Base-by-base conservation (phyloP, 2,329 filamentous ascomycete species). In the Pseudocercospora fuligena region DNA sequence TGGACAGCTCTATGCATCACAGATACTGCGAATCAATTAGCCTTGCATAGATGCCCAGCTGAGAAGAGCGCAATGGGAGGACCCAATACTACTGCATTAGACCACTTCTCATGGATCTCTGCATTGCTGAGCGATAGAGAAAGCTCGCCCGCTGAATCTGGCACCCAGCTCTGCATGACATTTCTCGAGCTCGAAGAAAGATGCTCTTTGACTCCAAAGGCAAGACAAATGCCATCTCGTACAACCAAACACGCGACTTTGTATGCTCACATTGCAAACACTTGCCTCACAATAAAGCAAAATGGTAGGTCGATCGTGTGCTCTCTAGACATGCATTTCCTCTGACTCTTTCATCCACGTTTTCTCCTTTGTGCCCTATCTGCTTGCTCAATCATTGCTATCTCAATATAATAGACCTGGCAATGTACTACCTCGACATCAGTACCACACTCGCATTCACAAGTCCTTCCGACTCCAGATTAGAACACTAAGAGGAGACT, bases 201-300 rank as follows among this genome's bases (percentile, higher is more conserved):
- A 11, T 49, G 23, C 51, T 56, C 51, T 25, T 23, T 56, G 16
- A n/a, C 51, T 31, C 27, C 9, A 31, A n/a, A 31, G 19, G 56
- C 56, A 43, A 36, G 31, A 40, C 31, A 58, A 58, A 58, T 51
- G 43, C 59, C 43, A 61, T 61, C 29, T 47, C n/a, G 59, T 61
- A 21, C 46, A 9, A 61, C 59, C 43, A 49, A 43, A 14, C 59
- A 61, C 59, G 59, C 59, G 59, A 51, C 43, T 12, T 49, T 61
- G 59, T 47, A 33, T 61, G 59, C 31, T 51, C 43, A 2, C 23
- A n/a, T 25, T 61, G 46, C 59, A 61, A 61, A 61, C 59, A 61
- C 59, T 61, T 49, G 21, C 27, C 25, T 21, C 21, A 49, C 27
- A 31, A 31, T 29, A n/a, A n/a, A 56, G 27, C 51, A 5, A 51